A percentile compares a stretch with the other conserved stretches of the same genome.
Evolutionary conservation across 208 protist genomes (phyloP).

Genomic region (Novymonas esmeraldas): DNA sequence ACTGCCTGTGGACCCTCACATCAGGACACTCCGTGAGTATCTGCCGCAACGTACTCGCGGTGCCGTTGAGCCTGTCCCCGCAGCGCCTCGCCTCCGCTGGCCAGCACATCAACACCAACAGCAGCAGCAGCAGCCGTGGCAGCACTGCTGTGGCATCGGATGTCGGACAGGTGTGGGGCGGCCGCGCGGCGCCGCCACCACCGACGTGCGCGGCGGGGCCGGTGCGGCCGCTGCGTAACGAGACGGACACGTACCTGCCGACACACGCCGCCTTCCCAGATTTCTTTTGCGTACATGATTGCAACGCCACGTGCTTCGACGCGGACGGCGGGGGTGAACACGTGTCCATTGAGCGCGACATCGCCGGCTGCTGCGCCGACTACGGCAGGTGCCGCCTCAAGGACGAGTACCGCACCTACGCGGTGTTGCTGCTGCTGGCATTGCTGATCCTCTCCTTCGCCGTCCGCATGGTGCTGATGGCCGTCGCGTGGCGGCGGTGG

Average conservation of each 20-base stretch:
- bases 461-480: constrained; percentile 37
- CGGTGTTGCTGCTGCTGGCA: constrained; percentile 42
- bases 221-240: constrained; percentile 26
- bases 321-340: constrained; percentile 2
- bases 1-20: constrained; percentile 5
- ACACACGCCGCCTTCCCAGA: constrained; percentile 34
- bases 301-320: constrained; percentile 40
- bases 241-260: constrained; percentile 42
- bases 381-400: constrained; percentile 61
- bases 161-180: too few relatives aligned
- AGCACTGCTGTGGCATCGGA: too few relatives aligned
- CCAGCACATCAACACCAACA: too few relatives aligned
- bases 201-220: background rate
- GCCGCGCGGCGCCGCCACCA: too few relatives aligned
- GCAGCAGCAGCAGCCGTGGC: too few relatives aligned
- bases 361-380: constrained; percentile 46
- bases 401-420: constrained; percentile 51
- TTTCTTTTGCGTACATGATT: constrained; percentile 36
- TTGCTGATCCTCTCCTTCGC: constrained; percentile 34
- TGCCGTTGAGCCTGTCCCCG: too few relatives aligned
- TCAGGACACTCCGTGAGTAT: background rate
- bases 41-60: constrained; percentile 11
- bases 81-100: too few relatives aligned
- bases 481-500: constrained; percentile 34
- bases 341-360: constrained; percentile 10